Conservation (phyloP, 495 filamentous ascomycete species). For the Trichoderma asperelloides region DNA sequence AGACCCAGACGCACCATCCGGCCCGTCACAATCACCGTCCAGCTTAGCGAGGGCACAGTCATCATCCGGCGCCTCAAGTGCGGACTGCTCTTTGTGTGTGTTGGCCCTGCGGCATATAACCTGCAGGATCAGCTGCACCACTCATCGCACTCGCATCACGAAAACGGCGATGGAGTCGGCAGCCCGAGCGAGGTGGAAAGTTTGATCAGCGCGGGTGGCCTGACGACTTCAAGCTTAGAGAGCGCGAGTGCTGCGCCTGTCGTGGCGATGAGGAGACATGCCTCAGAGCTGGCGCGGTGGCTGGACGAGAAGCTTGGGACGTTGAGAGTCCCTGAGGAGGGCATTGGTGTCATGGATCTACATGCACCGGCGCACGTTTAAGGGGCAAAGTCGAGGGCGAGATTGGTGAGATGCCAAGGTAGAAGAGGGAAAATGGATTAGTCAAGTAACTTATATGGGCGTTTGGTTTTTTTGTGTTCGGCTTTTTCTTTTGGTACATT, state of each 20-base stretch:
- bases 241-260: constrained; percentile 24
- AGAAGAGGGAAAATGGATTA: no score
- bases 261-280: constrained; percentile 33
- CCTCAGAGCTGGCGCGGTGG: constrained; percentile 38
- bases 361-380: no score
- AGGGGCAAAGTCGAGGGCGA: not conserved
- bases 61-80: constrained; percentile 38
- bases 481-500: not conserved
- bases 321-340: constrained; percentile 35
- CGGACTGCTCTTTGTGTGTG: constrained; percentile 44
- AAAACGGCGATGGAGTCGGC: constrained; percentile 12
- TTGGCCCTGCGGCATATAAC: constrained; percentile 27
- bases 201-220: constrained; percentile 21
- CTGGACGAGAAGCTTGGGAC: constrained; percentile 34
- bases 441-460: not conserved
- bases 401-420: not conserved
- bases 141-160: not conserved
- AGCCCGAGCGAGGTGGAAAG: constrained; percentile 27
- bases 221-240: constrained; percentile 19
- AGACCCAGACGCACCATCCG: not conserved
- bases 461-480: not conserved
- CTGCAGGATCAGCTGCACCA: constrained; percentile 8
- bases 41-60: constrained; percentile 37
- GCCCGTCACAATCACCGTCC: constrained; percentile 34
- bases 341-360: constrained; percentile 20